phyloP scores from a whole-genome alignment of 2,329 filamentous ascomycete species.

The Penicillium sp. region DNA sequence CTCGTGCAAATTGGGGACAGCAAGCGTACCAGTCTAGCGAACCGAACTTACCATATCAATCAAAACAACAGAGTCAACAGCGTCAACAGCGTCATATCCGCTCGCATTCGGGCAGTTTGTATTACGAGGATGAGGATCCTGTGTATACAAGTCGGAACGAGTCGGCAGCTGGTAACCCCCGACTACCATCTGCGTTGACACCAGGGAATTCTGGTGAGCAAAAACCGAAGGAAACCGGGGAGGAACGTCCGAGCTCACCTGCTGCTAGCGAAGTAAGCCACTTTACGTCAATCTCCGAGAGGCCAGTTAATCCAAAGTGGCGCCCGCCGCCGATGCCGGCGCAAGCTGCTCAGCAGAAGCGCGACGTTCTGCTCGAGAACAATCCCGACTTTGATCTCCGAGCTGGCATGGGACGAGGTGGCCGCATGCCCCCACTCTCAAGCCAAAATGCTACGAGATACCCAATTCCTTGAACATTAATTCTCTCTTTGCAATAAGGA shows the following conservation, averaged over 20 bases:
- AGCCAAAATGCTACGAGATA: slow-evolving; percentile 29
- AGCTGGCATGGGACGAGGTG: slow-evolving; percentile 31
- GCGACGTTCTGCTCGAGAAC: slow-evolving; percentile 74
- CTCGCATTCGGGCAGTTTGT: slow-evolving; percentile 54
- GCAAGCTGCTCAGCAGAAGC: slow-evolving; percentile 61
- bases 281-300: slow-evolving; percentile 89
- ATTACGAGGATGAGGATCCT: slow-evolving; percentile 94
- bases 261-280: slow-evolving; percentile 78
- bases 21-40: slow-evolving; percentile 21
- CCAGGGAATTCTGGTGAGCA: slow-evolving; percentile 47
- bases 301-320: slow-evolving; percentile 89
- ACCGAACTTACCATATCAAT: slow-evolving; percentile 27
- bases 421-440: slow-evolving; percentile 34
- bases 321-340: slow-evolving; percentile 49
- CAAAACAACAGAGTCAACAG: slow-evolving; percentile 29
- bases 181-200: slow-evolving; percentile 42
- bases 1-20: slow-evolving; percentile 48
- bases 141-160: slow-evolving; percentile 66
- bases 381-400: slow-evolving; percentile 88
- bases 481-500: slow-evolving; percentile 4
- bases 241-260: slow-evolving; percentile 70
- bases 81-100: slow-evolving; percentile 32
- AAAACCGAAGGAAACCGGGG: slow-evolving; percentile 56
- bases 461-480: slow-evolving; percentile 28
- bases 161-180: slow-evolving; percentile 31